Conservation (phyloP, 1,139 yeast genomes). For the Candida buenavistaensis region DNA sequence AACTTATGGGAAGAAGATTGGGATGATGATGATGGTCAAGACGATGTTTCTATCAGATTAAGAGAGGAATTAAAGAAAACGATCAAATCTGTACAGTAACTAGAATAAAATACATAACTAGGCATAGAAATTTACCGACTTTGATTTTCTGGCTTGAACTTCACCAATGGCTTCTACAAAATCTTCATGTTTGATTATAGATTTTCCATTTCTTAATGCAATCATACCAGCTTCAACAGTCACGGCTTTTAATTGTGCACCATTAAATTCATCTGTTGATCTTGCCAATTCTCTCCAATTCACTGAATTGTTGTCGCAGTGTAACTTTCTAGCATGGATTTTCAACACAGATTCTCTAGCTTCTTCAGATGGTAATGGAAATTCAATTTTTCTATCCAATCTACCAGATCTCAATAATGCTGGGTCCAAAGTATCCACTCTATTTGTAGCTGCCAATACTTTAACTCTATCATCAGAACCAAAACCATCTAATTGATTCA, state of each 20-base stretch:
- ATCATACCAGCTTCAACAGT: conserved; percentile 99
- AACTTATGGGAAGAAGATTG: conserved; percentile 91
- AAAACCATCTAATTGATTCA: conserved; percentile 96
- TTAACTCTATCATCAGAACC: conserved; percentile 98
- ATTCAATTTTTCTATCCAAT: conserved; percentile 95
- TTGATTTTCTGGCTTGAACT: conserved; percentile 95
- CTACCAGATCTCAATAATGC: conserved; percentile 97
- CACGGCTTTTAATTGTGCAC: conserved; percentile 97
- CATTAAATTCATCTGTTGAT: conserved; percentile 96
- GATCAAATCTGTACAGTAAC: conserved; percentile 8
- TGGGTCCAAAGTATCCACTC: conserved; percentile 97
- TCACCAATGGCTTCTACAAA: conserved; percentile 98
- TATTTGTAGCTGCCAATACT: conserved; percentile 96
- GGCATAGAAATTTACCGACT: conserved; percentile 95
- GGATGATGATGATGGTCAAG: conserved; percentile 92
- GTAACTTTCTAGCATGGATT: conserved; percentile 95
- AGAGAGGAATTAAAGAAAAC: conserved; percentile 43
- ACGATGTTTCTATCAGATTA: conserved; percentile 72
- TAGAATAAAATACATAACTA: conserved; percentile 7
- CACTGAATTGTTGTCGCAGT: conserved; percentile 80
- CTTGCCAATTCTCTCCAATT: conserved; percentile 98
- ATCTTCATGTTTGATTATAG: conserved; percentile 92
- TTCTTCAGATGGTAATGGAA: conserved; percentile 96
- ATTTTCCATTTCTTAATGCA: conserved; percentile 93
- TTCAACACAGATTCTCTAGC: conserved; percentile 95